Evolutionary conservation across 1,284 basidiomycete genomes (phyloP).

Genomic region (Moesziomyces antarcticus): DNA sequence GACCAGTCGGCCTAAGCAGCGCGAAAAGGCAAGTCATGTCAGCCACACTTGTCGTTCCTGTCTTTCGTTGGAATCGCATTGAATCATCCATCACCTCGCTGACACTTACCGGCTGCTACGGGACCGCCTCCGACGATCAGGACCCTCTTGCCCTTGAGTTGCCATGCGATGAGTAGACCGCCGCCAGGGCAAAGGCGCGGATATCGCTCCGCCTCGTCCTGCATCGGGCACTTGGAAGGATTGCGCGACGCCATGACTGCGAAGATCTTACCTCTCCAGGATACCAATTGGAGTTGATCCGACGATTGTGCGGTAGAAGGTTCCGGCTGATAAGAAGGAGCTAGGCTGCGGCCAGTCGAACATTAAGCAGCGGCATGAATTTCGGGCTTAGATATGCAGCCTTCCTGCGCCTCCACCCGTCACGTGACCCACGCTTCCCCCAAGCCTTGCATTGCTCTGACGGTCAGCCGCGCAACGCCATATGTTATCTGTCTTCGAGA

Average conservation of each 20-base stretch:
- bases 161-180: conserved; percentile 86
- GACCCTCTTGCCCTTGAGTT: conserved; percentile 81
- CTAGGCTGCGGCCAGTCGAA: not conserved
- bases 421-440: conserved; percentile 16
- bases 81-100: too few relatives aligned
- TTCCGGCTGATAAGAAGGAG: not conserved
- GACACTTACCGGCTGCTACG: conserved; percentile 80
- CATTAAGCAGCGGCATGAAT: conserved; percentile 17
- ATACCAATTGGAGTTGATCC: too few relatives aligned
- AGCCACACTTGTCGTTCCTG: not conserved
- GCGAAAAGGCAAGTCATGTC: not conserved
- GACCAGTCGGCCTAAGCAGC: conserved; percentile 55
- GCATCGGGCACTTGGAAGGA: conserved; percentile 10
- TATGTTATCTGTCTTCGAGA: too few relatives aligned
- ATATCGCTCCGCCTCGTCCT: conserved; percentile 42
- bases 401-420: conserved; percentile 15
- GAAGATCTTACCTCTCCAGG: too few relatives aligned
- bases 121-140: conserved; percentile 90
- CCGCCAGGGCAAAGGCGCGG: conserved; percentile 71
- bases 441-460: conserved; percentile 3
- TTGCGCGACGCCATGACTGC: conserved; percentile 42
- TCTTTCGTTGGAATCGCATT: too few relatives aligned
- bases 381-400: conserved; percentile 25
- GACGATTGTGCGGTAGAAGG: too few relatives aligned
- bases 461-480: too few relatives aligned